Conservation (phyloP, 441 rosid genomes). For the Theobroma grandiflorum region DNA sequence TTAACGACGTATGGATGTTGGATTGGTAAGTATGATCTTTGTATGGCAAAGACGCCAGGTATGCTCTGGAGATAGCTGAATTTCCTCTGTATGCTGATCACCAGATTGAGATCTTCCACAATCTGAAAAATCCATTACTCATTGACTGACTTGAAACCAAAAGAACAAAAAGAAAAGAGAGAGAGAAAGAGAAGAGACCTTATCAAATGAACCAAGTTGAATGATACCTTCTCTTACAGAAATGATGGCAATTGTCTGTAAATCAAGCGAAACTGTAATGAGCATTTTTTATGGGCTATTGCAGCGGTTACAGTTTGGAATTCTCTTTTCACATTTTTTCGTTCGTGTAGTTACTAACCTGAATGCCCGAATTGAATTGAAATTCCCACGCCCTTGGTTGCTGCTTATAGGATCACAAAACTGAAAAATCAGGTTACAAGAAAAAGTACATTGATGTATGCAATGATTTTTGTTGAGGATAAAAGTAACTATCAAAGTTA, state of each 20-base stretch:
- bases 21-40: slow-evolving; percentile 56
- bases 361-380: slow-evolving; percentile 75
- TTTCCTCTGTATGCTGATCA: slow-evolving; percentile 68
- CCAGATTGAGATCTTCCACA: slow-evolving; percentile 68
- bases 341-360: slow-evolving; percentile 46
- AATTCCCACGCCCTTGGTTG: slow-evolving; percentile 77
- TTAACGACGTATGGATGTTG: slow-evolving; percentile 54
- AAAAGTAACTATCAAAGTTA: not conserved
- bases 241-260: slow-evolving; percentile 74
- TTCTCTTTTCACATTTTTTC: not conserved
- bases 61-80: slow-evolving; percentile 74
- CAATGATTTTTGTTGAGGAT: not conserved
- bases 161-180: not conserved
- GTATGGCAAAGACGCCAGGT: slow-evolving; percentile 66
- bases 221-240: slow-evolving; percentile 78
- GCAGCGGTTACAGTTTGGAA: not conserved
- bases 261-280: slow-evolving; percentile 29
- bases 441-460: slow-evolving; percentile 3
- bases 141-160: not conserved
- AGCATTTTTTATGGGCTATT: not conserved
- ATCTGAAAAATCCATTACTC: slow-evolving; percentile 40
- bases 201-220: slow-evolving; percentile 75
- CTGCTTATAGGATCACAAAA: slow-evolving; percentile 39
- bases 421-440: slow-evolving; percentile 21
- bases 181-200: slow-evolving; percentile 41